Evolutionary conservation across 2,329 filamentous ascomycete species (phyloP), one percentile per base, ranked within the genome.

Genomic region (Claviceps purpurea): DNA sequence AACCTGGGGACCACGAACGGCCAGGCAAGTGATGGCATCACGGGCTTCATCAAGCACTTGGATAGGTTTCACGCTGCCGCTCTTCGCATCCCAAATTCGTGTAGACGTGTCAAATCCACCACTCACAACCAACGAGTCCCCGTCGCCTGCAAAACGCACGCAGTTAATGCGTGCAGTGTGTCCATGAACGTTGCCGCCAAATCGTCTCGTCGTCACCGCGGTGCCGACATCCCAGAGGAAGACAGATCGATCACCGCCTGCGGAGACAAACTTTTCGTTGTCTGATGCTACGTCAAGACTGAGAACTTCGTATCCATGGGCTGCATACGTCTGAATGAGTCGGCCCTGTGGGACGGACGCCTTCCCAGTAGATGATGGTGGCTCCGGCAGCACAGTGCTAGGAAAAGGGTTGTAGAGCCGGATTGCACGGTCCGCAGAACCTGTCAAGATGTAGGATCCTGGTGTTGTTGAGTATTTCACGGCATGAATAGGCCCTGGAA

Each of bases 191-290:
- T 76, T 77, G 22, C 77, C 77, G 18, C 75, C 75, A 67, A 91
- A 93, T 30, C 93, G 78, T 22, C 87, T 78, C 26, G 86, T 71
- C 4, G 91, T 95, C 59, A 79, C 76, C 18, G 86, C 89, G 2
- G 83, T 85, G 47, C 84, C 76, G 0, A 97, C 93, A 68, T 98
- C 93, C 93, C 93, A 97, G 5, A 96, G 75, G 64, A 96, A 96
- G 0, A 95, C 89, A 55, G 79, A 77, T 60, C 91, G 87, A 71
- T 98, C 93, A 54, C 93, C 93, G 58, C 93, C 93, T 1, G 81
- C 79, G n/a, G 84, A 90, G 10, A 83, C 84, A 66, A 98, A 96
- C 44, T 81, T 81, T 58, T 88, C 79, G 68, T 98, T 98, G 70
- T 89, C 84, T 24, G 72, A 63, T 7, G 80, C 72, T 49, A 96